Evolutionary conservation across 169 alveolate genomes (phyloP).

Genomic region (Eimeria tenella): DNA sequence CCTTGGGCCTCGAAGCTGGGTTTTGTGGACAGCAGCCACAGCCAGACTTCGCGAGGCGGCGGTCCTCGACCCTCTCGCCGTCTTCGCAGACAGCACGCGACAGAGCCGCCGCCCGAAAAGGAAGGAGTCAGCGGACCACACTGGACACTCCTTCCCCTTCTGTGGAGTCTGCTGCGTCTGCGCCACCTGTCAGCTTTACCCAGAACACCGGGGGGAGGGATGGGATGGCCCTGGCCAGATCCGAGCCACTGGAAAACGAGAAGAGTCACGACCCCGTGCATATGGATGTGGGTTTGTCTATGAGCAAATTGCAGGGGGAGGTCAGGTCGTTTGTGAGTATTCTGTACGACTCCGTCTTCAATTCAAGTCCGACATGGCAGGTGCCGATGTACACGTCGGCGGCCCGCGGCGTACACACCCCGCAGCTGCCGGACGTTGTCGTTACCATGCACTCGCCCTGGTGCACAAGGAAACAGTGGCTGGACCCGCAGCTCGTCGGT

Average conservation of each 20-base stretch:
- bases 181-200: neutral
- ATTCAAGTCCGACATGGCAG: conserved; percentile 10
- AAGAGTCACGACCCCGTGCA: neutral
- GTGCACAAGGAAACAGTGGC: conserved; percentile 41
- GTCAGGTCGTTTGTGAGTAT: conserved; percentile 12
- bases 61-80: conserved; percentile 15
- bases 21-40: neutral
- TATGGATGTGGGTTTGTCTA: neutral
- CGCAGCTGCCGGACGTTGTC: neutral
- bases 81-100: conserved; percentile 1
- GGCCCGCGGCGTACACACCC: neutral
- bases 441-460: conserved; percentile 13
- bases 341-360: conserved; percentile 10
- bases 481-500: conserved; percentile 49
- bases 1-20: neutral
- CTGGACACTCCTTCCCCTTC: neutral
- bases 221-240: neutral
- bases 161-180: conserved; percentile 34
- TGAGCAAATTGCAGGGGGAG: neutral
- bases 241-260: neutral
- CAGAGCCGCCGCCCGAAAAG: neutral
- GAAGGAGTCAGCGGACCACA: neutral
- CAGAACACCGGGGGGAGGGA: conserved; percentile 1
- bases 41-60: conserved; percentile 2
- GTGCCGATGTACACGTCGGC: conserved; percentile 1